Evolutionary conservation across 192 early-diverging fungal genomes (phyloP), one percentile per base, ranked within the genome.

Genomic region (Backusella australiensis): DNA sequence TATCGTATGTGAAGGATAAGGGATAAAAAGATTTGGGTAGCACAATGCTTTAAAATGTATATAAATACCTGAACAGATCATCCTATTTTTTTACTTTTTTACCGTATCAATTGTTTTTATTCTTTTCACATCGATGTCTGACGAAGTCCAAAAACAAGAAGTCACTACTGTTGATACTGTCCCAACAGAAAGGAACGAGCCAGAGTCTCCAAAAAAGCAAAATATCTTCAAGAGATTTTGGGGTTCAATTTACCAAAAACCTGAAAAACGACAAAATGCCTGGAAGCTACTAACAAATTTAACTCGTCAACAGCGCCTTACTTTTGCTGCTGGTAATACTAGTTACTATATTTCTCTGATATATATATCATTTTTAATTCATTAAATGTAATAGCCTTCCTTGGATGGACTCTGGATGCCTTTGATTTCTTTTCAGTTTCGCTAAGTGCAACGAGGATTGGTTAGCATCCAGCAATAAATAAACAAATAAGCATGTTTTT

Each of bases 351-450:
- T 23, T 2, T 42, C 9, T 34, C 34, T 32, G 26, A 0, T 56
- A 32, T 39, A 6, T 14, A 9, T 46, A 4, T 36, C 14, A 15
- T 38, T 35, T 15, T 23, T 67, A 42, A 23, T 36, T 38, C 44
- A 15, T 15, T 32, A 38, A 26, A 63, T 12, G 3, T 2, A 15
- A 15, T 71, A 69, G 87, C 85, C 34, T 93, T 90, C 72, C 77
- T 93, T 69, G 93, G 90, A 12, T 94, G 93, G 91, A 87, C 89
- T 49, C 78, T 93, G 17, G 91, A 94, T 74, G 87, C 91, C 6
- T 87, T 91, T 56, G 93, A 94, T 81, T 94, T 88, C 78, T 92
- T 91, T 72, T 85, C 86, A 36, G 87, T 92, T 5, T 79, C 87
- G 17, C 79, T 91, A 77, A 78, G 89, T 1, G 77, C 89, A 11